Evolutionary conservation across 495 filamentous ascomycete genomes (phyloP).

Genomic region (Aspergillus heteromorphus): DNA sequence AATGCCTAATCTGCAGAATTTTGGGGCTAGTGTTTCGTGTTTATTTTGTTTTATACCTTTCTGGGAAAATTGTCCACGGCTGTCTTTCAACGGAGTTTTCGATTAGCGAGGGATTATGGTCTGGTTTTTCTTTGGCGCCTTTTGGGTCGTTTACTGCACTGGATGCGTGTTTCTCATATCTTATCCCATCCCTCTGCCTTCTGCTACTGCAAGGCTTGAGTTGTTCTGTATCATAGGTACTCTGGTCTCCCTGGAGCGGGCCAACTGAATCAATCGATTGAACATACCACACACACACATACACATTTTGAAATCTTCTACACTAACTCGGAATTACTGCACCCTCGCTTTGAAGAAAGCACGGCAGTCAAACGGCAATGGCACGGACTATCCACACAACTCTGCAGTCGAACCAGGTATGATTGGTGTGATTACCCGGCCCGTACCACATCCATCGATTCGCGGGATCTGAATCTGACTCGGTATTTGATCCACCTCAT

Average conservation of each 20-base stretch:
- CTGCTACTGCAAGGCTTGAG: neutral
- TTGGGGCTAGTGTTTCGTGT: constrained; percentile 2
- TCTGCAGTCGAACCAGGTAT: too few species aligned
- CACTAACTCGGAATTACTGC: too few species aligned
- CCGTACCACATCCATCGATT: too few species aligned
- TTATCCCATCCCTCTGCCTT: neutral
- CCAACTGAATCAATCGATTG: neutral
- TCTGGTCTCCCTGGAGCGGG: neutral
- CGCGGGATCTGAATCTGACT: neutral
- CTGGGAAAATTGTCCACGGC: neutral
- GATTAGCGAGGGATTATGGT: neutral
- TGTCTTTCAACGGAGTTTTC: neutral
- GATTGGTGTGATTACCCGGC: too few species aligned
- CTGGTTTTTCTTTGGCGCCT: neutral
- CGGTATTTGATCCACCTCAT: neutral
- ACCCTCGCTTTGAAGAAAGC: too few species aligned
- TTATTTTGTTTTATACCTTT: neutral
- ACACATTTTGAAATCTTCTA: neutral
- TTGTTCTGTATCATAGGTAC: neutral
- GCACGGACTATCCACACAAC: too few species aligned
- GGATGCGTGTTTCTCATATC: neutral
- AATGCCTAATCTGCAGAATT: constrained; percentile 21
- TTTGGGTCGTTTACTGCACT: neutral
- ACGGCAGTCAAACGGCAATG: too few species aligned
- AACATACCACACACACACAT: neutral